Evolutionary conservation across 2,329 filamentous ascomycete genomes (phyloP).

Genomic region (Incumbomyces delicatus): DNA sequence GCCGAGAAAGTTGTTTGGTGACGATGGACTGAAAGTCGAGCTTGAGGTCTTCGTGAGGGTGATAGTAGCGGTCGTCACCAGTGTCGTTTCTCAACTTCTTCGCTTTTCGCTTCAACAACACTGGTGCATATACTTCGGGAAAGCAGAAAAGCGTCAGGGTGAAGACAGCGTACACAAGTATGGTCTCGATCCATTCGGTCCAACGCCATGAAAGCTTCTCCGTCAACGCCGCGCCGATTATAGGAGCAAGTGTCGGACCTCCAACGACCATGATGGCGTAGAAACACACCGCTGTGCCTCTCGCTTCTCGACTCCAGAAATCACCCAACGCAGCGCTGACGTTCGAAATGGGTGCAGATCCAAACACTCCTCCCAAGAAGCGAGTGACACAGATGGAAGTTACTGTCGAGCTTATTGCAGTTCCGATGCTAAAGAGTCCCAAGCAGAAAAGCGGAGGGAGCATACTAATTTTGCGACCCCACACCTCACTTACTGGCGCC

Average conservation of each 20-base stretch:
- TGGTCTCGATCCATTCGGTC: constrained; percentile 37
- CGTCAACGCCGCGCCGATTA: constrained; percentile 32
- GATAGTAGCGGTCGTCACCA: constrained; percentile 31
- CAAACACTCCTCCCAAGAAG: constrained; percentile 39
- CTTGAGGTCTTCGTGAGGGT: constrained; percentile 37
- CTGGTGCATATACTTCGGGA: constrained; percentile 32
- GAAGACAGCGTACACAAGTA: constrained; percentile 28
- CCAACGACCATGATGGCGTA: constrained; percentile 33
- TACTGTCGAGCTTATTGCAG: constrained; percentile 31
- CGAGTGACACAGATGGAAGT: constrained; percentile 31
- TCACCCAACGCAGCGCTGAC: constrained; percentile 37
- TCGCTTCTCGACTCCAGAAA: constrained; percentile 29
- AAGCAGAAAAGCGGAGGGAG: constrained; percentile 35
- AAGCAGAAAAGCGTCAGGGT: constrained; percentile 24
- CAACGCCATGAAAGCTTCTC: constrained; percentile 36
- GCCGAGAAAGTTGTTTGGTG: constrained; percentile 35
- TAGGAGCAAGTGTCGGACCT: constrained; percentile 33
- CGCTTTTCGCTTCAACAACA: constrained; percentile 32
- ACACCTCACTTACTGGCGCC: constrained; percentile 38
- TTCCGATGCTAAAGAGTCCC: constrained; percentile 38
- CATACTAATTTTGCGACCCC: constrained; percentile 37
- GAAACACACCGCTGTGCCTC: constrained; percentile 31
- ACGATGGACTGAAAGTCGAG: constrained; percentile 32
- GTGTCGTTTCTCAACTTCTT: constrained; percentile 28
- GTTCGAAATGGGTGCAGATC: constrained; percentile 34